Percentiles rank a stretch among this genome's conserved stretches.
These are phyloP conservation scores for Papilionanthe hybrid DNA, from an alignment of 116 monocot genomes.

Conservation along the genomic window DNA sequence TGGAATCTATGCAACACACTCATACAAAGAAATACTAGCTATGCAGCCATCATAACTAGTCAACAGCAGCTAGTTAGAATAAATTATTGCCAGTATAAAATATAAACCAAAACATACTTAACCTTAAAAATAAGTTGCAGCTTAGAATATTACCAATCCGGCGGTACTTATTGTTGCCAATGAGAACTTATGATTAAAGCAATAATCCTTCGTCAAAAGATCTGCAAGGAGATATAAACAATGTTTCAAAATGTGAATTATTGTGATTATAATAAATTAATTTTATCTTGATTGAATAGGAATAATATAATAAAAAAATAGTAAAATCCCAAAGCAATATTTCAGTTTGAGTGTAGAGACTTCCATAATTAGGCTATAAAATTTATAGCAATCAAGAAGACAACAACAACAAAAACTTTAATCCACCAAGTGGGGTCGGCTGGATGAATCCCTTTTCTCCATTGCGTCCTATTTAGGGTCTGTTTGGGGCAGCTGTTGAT, in stretches of 20 bases:
- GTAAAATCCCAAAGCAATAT: not conserved
- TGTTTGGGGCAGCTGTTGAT: too few relatives aligned
- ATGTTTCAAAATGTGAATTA: not conserved
- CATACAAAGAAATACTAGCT: not conserved
- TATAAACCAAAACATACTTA: not conserved
- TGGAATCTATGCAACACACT: not conserved
- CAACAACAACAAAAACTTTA: too few relatives aligned
- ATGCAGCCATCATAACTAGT: not conserved
- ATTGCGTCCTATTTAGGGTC: too few relatives aligned
- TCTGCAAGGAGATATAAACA: conserved; percentile 34
- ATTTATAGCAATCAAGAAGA: not conserved
- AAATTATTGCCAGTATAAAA: not conserved
- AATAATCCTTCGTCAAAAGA: conserved; percentile 76
- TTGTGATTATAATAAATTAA: not conserved
- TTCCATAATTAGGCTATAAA: not conserved
- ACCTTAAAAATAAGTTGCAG: not conserved
- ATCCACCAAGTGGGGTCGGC: too few relatives aligned
- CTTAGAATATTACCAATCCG: conserved; percentile 43
- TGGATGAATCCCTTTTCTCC: too few relatives aligned
- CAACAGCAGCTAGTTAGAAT: not conserved
- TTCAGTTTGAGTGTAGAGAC: not conserved
- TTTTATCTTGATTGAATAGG: not conserved
- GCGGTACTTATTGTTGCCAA: conserved; percentile 27
- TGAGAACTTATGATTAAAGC: conserved; percentile 60
- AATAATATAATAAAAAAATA: not conserved